Conservation (phyloP, 2,329 filamentous ascomycete species). For the Botrytis aclada region DNA sequence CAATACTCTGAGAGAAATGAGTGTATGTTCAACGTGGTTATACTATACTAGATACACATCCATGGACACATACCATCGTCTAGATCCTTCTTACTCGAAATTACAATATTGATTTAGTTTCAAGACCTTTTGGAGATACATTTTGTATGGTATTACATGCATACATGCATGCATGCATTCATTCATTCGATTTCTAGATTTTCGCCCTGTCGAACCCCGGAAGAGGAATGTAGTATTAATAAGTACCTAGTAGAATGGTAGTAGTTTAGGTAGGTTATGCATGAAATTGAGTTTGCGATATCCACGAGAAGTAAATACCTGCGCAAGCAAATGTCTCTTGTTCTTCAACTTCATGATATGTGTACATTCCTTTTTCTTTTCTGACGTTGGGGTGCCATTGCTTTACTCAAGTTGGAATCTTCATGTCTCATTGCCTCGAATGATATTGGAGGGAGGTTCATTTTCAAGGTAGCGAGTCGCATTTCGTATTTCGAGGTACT, state of each 20-base stretch:
- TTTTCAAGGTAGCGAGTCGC: neutral
- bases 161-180: neutral
- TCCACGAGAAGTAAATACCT: neutral
- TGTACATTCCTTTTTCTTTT: neutral
- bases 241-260: neutral
- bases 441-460: neutral
- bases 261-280: neutral
- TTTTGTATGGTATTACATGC: too few relatives aligned
- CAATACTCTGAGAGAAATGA: neutral
- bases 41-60: neutral
- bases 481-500: neutral
- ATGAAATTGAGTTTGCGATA: neutral
- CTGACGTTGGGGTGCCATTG: neutral
- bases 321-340: neutral
- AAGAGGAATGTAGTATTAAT: neutral
- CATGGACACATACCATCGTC: neutral
- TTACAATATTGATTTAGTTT: neutral
- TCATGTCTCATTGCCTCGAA: neutral
- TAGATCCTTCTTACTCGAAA: neutral
- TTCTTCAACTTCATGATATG: neutral
- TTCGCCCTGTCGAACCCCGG: neutral
- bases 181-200: neutral
- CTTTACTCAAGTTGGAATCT: neutral
- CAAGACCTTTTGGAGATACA: neutral
- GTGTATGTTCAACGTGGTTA: neutral